Percentiles rank a stretch among this genome's conserved stretches.
Conservation (phyloP, 1,284 basidiomycete genomes). For the Boletus calvinii region DNA sequence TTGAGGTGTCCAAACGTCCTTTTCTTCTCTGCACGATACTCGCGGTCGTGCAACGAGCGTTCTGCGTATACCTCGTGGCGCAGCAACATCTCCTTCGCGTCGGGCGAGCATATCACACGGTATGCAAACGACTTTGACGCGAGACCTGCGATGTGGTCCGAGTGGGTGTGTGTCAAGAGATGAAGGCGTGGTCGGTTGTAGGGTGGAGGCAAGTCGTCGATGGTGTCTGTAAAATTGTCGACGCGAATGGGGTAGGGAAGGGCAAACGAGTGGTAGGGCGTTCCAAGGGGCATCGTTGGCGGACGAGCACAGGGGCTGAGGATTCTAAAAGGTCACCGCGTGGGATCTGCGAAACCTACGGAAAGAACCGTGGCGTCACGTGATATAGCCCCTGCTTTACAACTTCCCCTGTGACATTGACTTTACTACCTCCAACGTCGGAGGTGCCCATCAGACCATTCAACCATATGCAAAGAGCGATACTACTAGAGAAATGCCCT, state of each 20-base stretch:
- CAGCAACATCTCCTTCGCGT: constrained; percentile 82
- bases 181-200: constrained; percentile 58
- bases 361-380: too few relatives aligned
- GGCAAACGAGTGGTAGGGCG: constrained; percentile 66
- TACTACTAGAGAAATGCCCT: too few relatives aligned
- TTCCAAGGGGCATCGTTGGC: constrained; percentile 60
- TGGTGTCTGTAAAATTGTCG: constrained; percentile 63
- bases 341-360: too few relatives aligned
- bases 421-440: too few relatives aligned
- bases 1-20: constrained; percentile 70
- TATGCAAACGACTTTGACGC: constrained; percentile 67
- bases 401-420: too few relatives aligned
- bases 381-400: too few relatives aligned
- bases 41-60: constrained; percentile 52
- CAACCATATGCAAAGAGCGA: too few relatives aligned
- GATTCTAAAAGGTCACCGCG: not conserved
- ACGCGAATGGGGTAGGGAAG: constrained; percentile 76
- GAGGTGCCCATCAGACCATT: too few relatives aligned
- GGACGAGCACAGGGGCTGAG: constrained; percentile 16
- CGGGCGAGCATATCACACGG: constrained; percentile 70
- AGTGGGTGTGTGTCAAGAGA: constrained; percentile 81
- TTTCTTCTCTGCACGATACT: constrained; percentile 50
- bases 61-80: constrained; percentile 70
- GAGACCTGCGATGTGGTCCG: constrained; percentile 76
- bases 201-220: constrained; percentile 31